Conservation (phyloP, 2,329 filamentous ascomycete species). For the Exophiala dermatitidis region DNA sequence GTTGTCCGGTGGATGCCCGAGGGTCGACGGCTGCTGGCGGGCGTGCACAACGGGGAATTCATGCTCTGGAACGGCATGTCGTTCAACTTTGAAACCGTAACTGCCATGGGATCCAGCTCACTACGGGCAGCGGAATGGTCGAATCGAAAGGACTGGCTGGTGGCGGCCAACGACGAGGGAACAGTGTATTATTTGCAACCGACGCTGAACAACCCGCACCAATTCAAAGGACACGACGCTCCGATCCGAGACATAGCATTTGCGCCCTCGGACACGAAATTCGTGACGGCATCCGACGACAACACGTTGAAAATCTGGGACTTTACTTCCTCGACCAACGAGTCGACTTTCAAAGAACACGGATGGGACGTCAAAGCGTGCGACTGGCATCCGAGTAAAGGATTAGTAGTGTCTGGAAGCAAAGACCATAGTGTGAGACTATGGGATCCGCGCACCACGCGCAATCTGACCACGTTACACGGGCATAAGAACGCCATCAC, state of each 20-base stretch:
- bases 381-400: conserved; percentile 96
- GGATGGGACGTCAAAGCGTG: conserved; percentile 96
- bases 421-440: conserved; percentile 97
- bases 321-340: conserved; percentile 77
- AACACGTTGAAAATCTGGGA: conserved; percentile 92
- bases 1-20: conserved; percentile 97
- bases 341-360: conserved; percentile 81
- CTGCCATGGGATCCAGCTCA: conserved; percentile 55
- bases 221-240: conserved; percentile 82
- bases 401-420: conserved; percentile 86
- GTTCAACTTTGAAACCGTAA: conserved; percentile 99
- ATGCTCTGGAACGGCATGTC: conserved; percentile 98
- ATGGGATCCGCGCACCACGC: conserved; percentile 89
- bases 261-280: conserved; percentile 88
- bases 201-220: conserved; percentile 98
- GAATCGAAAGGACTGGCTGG: conserved; percentile 91
- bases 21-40: conserved; percentile 81
- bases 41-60: conserved; percentile 93
- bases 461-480: conserved; percentile 86
- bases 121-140: conserved; percentile 81
- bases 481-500: conserved; percentile 97
- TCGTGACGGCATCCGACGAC: conserved; percentile 92
- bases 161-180: conserved; percentile 91
- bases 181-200: conserved; percentile 98
- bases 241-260: conserved; percentile 88